These are phyloP conservation scores for Leccinum subrobustum DNA, from an alignment of 1,284 basidiomycete species.

Conservation along the genomic window DNA sequence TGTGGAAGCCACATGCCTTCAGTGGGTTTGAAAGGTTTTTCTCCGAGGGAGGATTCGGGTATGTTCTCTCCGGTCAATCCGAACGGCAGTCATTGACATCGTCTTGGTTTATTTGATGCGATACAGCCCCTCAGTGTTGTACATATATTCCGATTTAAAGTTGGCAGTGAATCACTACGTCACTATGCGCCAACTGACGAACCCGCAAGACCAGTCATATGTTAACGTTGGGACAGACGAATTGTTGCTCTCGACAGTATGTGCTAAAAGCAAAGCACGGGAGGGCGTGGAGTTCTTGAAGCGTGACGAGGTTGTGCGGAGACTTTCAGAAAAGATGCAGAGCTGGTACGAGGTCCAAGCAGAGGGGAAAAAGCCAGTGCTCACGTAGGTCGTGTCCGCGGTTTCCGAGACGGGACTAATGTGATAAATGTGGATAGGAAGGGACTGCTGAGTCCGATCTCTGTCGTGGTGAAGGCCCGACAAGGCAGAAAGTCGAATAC, in stretches of 20 bases:
- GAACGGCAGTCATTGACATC: slow-evolving; percentile 1
- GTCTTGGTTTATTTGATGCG: background rate
- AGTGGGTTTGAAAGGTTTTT: slow-evolving; percentile 55
- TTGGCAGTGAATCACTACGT: slow-evolving; percentile 63
- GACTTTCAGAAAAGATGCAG: slow-evolving; percentile 66
- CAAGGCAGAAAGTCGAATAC: slow-evolving; percentile 80
- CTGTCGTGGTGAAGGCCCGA: slow-evolving; percentile 66
- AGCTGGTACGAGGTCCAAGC: slow-evolving; percentile 62
- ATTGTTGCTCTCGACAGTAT: slow-evolving; percentile 48
- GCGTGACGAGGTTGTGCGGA: slow-evolving; percentile 65
- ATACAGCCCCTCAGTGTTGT: slow-evolving; percentile 40
- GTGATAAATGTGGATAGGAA: slow-evolving; percentile 50
- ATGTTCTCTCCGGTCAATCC: slow-evolving; percentile 20
- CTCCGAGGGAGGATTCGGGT: slow-evolving; percentile 58
- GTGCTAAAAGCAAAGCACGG: slow-evolving; percentile 41
- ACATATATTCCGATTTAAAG: slow-evolving; percentile 47
- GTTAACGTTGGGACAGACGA: slow-evolving; percentile 62
- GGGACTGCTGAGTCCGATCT: slow-evolving; percentile 68
- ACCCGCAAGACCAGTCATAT: slow-evolving; percentile 63
- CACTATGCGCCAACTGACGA: slow-evolving; percentile 58
- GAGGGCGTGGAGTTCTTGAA: slow-evolving; percentile 54
- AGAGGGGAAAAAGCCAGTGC: slow-evolving; percentile 49
- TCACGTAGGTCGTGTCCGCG: slow-evolving; percentile 47
- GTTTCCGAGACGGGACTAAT: background rate
- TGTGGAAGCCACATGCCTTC: slow-evolving; percentile 71